Evolutionary conservation across 116 monocot genomes (phyloP), one percentile per base, ranked within the genome.

Genomic region (Dioscorea cayenensis): DNA sequence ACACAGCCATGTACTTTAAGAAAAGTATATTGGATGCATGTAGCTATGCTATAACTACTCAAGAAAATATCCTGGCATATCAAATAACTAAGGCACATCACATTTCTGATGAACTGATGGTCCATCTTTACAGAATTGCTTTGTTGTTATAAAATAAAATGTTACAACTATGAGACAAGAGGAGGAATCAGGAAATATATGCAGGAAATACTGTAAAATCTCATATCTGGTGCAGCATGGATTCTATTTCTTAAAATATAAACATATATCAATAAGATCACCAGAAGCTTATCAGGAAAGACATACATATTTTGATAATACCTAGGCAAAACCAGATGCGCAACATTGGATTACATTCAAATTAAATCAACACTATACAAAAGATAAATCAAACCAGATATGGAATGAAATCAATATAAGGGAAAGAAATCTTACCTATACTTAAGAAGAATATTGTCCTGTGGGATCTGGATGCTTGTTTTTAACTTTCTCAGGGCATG

Each of bases 381-480:
- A 17, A 32, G 6, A 18, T 37, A 23, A 66, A 16, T 19, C 7
- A 13, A 36, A 65, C 0, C 20, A 7, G 1, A 14, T 2, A 65
- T 28, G 28, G 12, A 65, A 38, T 0, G 16, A 7, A 66, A 63
- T 23, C 11, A 21, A 28, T 43, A 27, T 1, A 19, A 66, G 18
- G 13, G 49, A 49, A 7, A 20, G 11, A 68, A 9, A 74, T 79
- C 92, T 72, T 82, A 99, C 97, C 91, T 99, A 70, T 99, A 99
- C 59, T 99, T 99, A 7, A 94, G 77, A 84, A 97, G 94, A 84
- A 99, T 86, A 74, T 83, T 99, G 85, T 99, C 94, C 67, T 99
- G 97, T 21, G 94, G 91, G 72, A 99, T 99, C 75, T 99, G 97
- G 73, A 99, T 94, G 80, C 94, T 99, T 64, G 97, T 99, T 85